Evolutionary conservation across 2,329 filamentous ascomycete species (phyloP), one percentile per base, ranked within the genome.

Genomic region (Alternaria gaisen): DNA sequence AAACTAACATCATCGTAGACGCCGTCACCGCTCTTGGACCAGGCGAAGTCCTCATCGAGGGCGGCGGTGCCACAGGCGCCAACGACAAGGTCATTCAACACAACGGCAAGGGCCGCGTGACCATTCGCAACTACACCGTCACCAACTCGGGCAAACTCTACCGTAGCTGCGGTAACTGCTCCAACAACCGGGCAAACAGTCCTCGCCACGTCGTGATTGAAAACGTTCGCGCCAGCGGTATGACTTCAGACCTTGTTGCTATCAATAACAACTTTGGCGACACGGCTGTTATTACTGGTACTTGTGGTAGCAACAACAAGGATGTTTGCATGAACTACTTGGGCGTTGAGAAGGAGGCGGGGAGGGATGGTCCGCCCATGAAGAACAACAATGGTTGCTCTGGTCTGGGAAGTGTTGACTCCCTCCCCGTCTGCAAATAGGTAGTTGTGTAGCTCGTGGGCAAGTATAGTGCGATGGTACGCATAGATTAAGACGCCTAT

Each of bases 401-500:
- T 16, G 34, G 34, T 3, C 34, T 8, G 1, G 34, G 34, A 38
- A n/a, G 24, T 26, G 24, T 8, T 26, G 24, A 26, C 2, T 26
- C 24, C 24, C 24, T 26, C 7, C 24, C 24, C 0, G 24, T 26
- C 24, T 26, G 24, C 24, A 8, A 6, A 26, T 26, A 0, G 0
- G 0, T 0, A 26, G 24, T 0, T 0, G 2, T 26, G 0, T 26
- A 26, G 24, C 24, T 26, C 24, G 24, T 0, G 24, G 24, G 24
- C 7, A 2, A 26, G 2, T 0, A 26, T 2, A 26, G 24, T 7
- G 24, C 2, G 24, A 26, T 8, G 24, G 24, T 24, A 24, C 6
- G 6, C 7, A 24, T 24, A 24, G 7, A 24, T 24, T 0, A 8
- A 24, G 7, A 24, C 0, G 7, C 0, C 24, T 24, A 0, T 8